Base-by-base conservation (phyloP, 176 grass and related monocot species). In the Miscanthus lutarioriparius region DNA sequence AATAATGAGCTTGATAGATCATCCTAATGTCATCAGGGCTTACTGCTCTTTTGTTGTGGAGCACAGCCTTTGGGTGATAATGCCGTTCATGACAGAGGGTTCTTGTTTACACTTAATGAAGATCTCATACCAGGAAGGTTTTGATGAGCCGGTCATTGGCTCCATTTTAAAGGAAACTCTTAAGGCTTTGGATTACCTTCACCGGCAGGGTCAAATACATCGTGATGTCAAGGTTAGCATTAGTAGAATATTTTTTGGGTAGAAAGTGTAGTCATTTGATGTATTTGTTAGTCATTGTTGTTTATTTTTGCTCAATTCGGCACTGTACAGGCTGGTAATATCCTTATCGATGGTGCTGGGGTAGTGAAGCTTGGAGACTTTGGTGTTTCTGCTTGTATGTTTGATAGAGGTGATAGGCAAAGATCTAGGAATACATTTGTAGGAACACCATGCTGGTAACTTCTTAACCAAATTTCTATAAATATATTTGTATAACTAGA, bases 101-200 rank as follows among this genome's bases (percentile, higher is more conserved):
- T 99, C 96, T 7, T 99, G 96, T 85, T 87, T 99, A 80, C 96
- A 99, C 81, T 87, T 99, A 72, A 99, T 99, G 96, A 99, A 99
- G 86, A 89, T 94, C 38, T 86, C 93, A 48, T 91, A 92, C 86
- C 78, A 94, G 61, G 93, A 99, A 38, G 96, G 96, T 80, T 99
- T 99, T 22, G 96, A 99, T 75, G 96, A 99, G 47, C 93, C 67
- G 32, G 78, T 99, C 71, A 99, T 99, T 36, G 90, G 81, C 25
- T 99, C 93, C 68, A 92, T 99, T 83, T 85, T 99, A 80, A 99
- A 99, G 76, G 96, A 99, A 92, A 92, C 93, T 79, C 88, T 99
- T 62, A 99, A 96, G 53, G 96, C 96, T 86, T 70, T 99, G 45
- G 96, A 99, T 12, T 99, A 99, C 86, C 91, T 99, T 87, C 96